Evolutionary conservation across 345 rosid genomes (phyloP).

Genomic region (Dipteronia dyeriana): DNA sequence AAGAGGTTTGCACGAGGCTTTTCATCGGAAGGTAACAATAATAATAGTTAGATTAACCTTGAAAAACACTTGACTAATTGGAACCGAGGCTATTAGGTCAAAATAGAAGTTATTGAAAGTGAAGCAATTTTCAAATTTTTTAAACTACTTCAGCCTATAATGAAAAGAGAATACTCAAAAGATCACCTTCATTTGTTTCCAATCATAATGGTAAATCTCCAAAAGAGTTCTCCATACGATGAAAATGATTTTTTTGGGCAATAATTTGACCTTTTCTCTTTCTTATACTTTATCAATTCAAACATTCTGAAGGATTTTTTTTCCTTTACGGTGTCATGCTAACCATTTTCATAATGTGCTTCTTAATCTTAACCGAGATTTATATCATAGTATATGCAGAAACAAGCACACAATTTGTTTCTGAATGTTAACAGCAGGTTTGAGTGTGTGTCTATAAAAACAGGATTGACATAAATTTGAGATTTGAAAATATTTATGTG

Average conservation of each 20-base stretch:
- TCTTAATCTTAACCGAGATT: background rate
- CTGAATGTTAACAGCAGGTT: background rate
- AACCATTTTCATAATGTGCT: background rate
- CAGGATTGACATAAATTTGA: background rate
- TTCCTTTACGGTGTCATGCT: background rate
- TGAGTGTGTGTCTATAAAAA: background rate
- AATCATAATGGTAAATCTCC: background rate
- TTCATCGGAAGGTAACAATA: conserved; percentile 66
- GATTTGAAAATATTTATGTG: background rate
- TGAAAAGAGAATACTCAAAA: background rate
- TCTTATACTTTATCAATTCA: background rate
- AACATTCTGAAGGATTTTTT: background rate
- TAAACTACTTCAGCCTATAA: too few relatives aligned
- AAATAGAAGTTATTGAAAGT: background rate
- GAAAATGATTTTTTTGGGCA: background rate
- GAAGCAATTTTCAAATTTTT: too few relatives aligned
- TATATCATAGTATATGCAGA: background rate
- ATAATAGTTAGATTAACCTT: background rate
- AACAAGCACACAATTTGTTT: background rate
- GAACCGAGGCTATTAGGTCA: background rate
- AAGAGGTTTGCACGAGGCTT: conserved; percentile 84
- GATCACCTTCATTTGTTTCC: background rate
- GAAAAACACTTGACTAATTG: background rate
- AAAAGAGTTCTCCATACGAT: background rate
- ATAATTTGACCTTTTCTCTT: background rate